phyloP scores from a whole-genome alignment of 805 yeast genomes.

The Metschnikowia lachancei region DNA sequence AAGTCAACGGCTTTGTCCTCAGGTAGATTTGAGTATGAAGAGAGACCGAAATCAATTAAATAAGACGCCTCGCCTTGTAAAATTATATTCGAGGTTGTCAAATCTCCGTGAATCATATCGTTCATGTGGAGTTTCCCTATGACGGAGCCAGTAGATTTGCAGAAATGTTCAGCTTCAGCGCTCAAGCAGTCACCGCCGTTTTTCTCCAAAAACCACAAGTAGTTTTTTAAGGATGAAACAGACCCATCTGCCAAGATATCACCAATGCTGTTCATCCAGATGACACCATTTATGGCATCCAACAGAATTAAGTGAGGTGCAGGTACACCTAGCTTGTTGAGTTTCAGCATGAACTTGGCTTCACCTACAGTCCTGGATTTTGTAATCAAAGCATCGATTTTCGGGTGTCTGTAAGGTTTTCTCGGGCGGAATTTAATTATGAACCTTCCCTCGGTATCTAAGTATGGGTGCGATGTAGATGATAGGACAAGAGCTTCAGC shows the following conservation, averaged over 20 bases:
- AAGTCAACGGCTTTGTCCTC: constrained; percentile 98
- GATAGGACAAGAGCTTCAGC: constrained; percentile 84
- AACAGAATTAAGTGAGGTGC: constrained; percentile 74
- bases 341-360: constrained; percentile 67
- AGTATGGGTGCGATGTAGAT: constrained; percentile 65
- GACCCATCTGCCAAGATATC: constrained; percentile 49
- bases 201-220: constrained; percentile 61
- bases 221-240: constrained; percentile 66
- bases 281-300: constrained; percentile 75
- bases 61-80: constrained; percentile 47
- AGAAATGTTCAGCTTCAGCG: constrained; percentile 41
- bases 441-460: constrained; percentile 26
- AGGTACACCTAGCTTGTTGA: constrained; percentile 51
- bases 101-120: constrained; percentile 89
- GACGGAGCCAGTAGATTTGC: constrained; percentile 58
- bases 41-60: constrained; percentile 89
- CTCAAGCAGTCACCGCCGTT: constrained; percentile 23
- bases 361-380: constrained; percentile 82
- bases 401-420: constrained; percentile 86
- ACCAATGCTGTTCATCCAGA: constrained; percentile 86
- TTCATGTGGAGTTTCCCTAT: constrained; percentile 70
- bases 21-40: constrained; percentile 66
- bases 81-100: constrained; percentile 86
- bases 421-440: constrained; percentile 85
- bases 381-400: constrained; percentile 71